Evolutionary conservation across 192 early-diverging fungal genomes (phyloP).

Genomic region (Geranomyces variabilis): DNA sequence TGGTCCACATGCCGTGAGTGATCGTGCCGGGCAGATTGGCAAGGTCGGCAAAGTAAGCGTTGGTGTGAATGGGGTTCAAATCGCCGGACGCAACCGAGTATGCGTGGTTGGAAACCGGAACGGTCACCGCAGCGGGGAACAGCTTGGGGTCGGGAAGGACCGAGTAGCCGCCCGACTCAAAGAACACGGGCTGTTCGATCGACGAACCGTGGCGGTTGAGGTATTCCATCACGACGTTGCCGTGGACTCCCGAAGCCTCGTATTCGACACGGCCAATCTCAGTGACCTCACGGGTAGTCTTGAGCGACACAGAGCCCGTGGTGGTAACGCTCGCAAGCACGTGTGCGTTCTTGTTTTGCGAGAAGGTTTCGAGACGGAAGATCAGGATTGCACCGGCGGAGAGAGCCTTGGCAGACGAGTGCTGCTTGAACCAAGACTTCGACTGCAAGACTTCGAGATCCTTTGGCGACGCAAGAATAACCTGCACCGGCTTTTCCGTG

Average conservation of each 20-base stretch:
- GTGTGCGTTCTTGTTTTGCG: conserved; percentile 60
- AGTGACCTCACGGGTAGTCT: conserved; percentile 55
- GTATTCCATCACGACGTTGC: conserved; percentile 90
- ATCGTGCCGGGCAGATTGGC: conserved; percentile 89
- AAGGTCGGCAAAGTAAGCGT: conserved; percentile 90
- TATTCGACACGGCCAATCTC: conserved; percentile 83
- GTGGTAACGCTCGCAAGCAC: conserved; percentile 76
- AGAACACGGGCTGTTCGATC: conserved; percentile 87
- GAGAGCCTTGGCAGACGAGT: conserved; percentile 63
- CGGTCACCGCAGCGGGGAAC: conserved; percentile 83
- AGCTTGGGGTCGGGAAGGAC: conserved; percentile 84
- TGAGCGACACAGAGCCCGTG: conserved; percentile 51
- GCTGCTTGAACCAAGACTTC: conserved; percentile 87
- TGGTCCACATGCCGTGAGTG: conserved; percentile 98
- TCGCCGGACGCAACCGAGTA: conserved; percentile 89
- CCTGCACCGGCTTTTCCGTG: conserved; percentile 77
- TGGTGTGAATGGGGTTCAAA: conserved; percentile 95
- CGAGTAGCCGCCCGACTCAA: conserved; percentile 81
- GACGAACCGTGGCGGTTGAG: conserved; percentile 81
- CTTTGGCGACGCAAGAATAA: conserved; percentile 73
- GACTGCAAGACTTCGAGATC: conserved; percentile 88
- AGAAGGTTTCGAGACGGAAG: conserved; percentile 76
- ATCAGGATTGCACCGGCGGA: conserved; percentile 64
- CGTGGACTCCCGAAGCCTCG: conserved; percentile 70
- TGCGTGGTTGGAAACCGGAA: conserved; percentile 82